A percentile compares a stretch with the other conserved stretches of the same genome.
These are phyloP conservation scores for Teratosphaeria pseudoeucalypti DNA, from an alignment of 2,329 filamentous ascomycete genomes.

Conservation along the genomic window DNA sequence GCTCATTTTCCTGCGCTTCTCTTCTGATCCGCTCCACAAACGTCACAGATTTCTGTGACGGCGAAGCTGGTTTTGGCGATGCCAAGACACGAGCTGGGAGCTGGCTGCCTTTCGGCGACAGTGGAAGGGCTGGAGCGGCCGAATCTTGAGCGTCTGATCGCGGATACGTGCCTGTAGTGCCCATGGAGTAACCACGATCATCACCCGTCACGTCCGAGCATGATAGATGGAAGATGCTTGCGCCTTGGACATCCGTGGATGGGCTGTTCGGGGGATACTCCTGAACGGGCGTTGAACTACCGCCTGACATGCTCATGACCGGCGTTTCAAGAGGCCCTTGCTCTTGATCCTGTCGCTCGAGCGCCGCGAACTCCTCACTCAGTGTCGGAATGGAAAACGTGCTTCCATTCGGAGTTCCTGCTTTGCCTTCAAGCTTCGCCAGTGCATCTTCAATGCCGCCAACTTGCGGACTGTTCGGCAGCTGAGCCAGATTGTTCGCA, in stretches of 20 bases:
- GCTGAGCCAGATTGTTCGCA: conserved; percentile 73
- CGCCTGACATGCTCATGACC: conserved; percentile 1
- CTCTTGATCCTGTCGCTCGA: background rate
- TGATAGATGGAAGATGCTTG: conserved; percentile 24
- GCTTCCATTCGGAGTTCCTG: conserved; percentile 10
- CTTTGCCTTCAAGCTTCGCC: conserved; percentile 75
- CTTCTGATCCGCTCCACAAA: background rate
- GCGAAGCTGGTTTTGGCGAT: background rate
- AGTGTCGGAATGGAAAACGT: background rate
- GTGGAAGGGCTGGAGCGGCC: conserved; percentile 1
- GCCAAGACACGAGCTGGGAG: background rate
- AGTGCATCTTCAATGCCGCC: conserved; percentile 87
- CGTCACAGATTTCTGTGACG: background rate
- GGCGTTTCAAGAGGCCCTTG: background rate
- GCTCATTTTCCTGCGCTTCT: background rate
- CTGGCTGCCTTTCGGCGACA: background rate
- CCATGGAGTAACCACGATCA: background rate
- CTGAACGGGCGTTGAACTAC: background rate
- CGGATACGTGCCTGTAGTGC: conserved; percentile 1
- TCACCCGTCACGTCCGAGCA: conserved; percentile 6
- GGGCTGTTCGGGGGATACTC: conserved; percentile 11
- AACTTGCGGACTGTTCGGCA: conserved; percentile 69
- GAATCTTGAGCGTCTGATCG: conserved; percentile 2
- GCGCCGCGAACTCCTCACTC: background rate
- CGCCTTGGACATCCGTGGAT: conserved; percentile 23